phyloP scores from a whole-genome alignment of 23 red algal species.

The Chondrus crispus region DNA sequence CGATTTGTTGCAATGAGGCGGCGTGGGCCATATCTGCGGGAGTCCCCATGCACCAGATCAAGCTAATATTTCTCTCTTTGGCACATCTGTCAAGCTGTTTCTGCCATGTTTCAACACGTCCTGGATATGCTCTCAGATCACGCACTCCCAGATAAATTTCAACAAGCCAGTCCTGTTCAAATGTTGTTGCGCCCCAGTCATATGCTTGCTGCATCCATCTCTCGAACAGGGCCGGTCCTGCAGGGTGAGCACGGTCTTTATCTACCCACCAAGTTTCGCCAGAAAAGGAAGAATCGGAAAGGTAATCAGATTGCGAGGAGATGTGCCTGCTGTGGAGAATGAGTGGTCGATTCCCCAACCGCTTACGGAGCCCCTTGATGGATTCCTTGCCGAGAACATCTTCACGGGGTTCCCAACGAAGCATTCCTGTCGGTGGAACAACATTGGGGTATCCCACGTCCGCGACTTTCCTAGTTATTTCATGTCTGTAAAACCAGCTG shows the following conservation, averaged over 20 bases:
- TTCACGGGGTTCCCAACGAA: constrained; percentile 45
- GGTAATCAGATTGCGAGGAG: constrained; percentile 23
- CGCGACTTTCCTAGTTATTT: constrained; percentile 20
- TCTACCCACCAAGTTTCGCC: constrained; percentile 40
- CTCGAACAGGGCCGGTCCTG: not conserved
- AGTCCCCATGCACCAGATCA: constrained; percentile 69
- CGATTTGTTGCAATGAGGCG: not conserved
- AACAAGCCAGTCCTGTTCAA: constrained; percentile 64
- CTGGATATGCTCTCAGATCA: constrained; percentile 23
- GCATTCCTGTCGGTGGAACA: constrained; percentile 61
- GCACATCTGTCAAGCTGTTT: constrained; percentile 33
- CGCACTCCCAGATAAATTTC: constrained; percentile 54
- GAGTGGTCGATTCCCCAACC: constrained; percentile 28
- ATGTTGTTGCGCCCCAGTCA: constrained; percentile 41
- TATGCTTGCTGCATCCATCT: constrained; percentile 47
- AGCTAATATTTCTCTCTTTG: not conserved
- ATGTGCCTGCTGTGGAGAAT: constrained; percentile 51
- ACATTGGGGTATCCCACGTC: constrained; percentile 28
- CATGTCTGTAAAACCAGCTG: constrained; percentile 65
- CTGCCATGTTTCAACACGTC: constrained; percentile 45
- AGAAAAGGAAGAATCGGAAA: not conserved
- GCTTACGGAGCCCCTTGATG: constrained; percentile 4
- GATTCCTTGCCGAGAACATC: constrained; percentile 26
- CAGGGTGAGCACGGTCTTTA: constrained; percentile 40
- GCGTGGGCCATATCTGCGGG: constrained; percentile 40